Percentiles rank a stretch among this genome's conserved stretches.
Conservation (phyloP, 2,329 filamentous ascomycete species). For the Sarocladium brachiariae region DNA sequence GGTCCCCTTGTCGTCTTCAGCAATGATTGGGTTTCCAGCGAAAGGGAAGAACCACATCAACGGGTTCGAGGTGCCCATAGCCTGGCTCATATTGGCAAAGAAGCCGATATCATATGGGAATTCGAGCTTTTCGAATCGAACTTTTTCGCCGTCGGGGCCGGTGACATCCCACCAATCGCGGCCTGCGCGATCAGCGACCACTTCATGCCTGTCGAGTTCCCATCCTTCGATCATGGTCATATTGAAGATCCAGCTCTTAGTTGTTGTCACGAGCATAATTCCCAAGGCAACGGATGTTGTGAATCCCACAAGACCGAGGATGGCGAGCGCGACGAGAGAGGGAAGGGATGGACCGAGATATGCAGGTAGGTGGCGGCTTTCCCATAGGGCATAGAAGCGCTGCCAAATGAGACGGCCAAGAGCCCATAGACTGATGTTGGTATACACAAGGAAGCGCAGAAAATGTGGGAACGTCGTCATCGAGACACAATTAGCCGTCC, state of each 20-base stretch:
- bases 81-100: slow-evolving; percentile 65
- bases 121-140: slow-evolving; percentile 58
- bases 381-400: slow-evolving; percentile 56
- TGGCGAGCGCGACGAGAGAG: slow-evolving; percentile 54
- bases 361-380: slow-evolving; percentile 57
- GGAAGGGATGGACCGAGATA: slow-evolving; percentile 63
- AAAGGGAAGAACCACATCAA: slow-evolving; percentile 66
- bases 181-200: slow-evolving; percentile 42
- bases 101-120: slow-evolving; percentile 79
- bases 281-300: slow-evolving; percentile 54
- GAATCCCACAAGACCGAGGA: slow-evolving; percentile 51
- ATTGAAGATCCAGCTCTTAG: slow-evolving; percentile 58
- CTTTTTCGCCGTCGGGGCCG: slow-evolving; percentile 27
- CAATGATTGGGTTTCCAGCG: slow-evolving; percentile 40
- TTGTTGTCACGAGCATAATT: slow-evolving; percentile 58
- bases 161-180: slow-evolving; percentile 37
- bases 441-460: slow-evolving; percentile 66
- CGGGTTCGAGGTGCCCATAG: slow-evolving; percentile 64
- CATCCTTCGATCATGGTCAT: slow-evolving; percentile 76
- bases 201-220: slow-evolving; percentile 61
- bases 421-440: slow-evolving; percentile 57
- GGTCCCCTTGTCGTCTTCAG: slow-evolving; percentile 28
- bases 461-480: slow-evolving; percentile 79
- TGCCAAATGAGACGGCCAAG: slow-evolving; percentile 55
- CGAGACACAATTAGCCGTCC: slow-evolving; percentile 78